Evolutionary conservation across 1,139 yeast species (phyloP).

Genomic region (Starmera stellimalicola): DNA sequence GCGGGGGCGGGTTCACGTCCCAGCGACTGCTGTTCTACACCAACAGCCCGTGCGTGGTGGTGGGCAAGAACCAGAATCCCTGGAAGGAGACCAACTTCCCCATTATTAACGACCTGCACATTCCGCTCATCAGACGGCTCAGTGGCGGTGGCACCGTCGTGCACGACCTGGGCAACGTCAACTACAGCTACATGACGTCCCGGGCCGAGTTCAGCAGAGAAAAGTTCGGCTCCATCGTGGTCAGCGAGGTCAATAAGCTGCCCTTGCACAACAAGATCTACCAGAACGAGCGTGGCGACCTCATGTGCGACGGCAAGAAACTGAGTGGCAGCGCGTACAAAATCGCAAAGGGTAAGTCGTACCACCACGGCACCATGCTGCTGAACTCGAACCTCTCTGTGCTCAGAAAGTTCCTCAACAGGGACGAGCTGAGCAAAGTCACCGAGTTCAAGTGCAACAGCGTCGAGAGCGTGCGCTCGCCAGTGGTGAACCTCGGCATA

Average conservation of each 20-base stretch:
- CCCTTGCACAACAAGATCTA: slow-evolving; percentile 25
- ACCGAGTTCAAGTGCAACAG: slow-evolving; percentile 41
- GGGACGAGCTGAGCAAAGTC: slow-evolving; percentile 36
- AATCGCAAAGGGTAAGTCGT: slow-evolving; percentile 70
- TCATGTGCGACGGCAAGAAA: slow-evolving; percentile 43
- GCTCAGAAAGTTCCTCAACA: slow-evolving; percentile 47
- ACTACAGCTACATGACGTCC: slow-evolving; percentile 73
- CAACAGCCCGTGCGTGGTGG: slow-evolving; percentile 78
- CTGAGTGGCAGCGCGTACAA: slow-evolving; percentile 91
- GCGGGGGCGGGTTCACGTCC: slow-evolving; percentile 16
- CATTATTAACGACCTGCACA: slow-evolving; percentile 37
- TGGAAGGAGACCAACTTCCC: slow-evolving; percentile 78
- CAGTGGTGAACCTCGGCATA: slow-evolving; percentile 57
- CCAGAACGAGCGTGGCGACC: slow-evolving; percentile 75
- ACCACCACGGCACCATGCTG: slow-evolving; percentile 97
- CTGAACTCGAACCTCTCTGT: slow-evolving; percentile 52
- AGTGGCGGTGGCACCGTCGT: slow-evolving; percentile 98
- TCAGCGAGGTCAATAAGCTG: slow-evolving; percentile 3
- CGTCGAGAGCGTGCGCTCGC: slow-evolving; percentile 70
- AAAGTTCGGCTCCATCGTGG: slow-evolving; percentile 14
- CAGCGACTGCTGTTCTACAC: slow-evolving; percentile 63
- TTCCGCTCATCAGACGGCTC: slow-evolving; percentile 69
- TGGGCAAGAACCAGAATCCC: slow-evolving; percentile 96
- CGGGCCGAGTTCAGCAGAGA: slow-evolving; percentile 44
- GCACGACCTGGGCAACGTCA: slow-evolving; percentile 88